These are phyloP conservation scores for Penicillium bovifimosum DNA, from an alignment of 495 filamentous ascomycete genomes.

Conservation along the genomic window DNA sequence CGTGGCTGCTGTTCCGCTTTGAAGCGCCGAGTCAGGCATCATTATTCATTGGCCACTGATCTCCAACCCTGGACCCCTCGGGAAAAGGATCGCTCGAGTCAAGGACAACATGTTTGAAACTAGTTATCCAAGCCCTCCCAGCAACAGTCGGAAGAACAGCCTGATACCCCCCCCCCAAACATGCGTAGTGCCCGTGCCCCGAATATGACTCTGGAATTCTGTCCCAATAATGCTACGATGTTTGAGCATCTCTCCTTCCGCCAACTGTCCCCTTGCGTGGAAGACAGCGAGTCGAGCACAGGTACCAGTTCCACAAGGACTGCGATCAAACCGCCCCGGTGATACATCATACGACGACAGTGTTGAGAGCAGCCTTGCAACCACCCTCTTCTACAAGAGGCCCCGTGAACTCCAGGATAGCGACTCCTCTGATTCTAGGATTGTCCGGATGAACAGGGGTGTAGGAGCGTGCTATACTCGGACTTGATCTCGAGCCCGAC, in stretches of 20 bases:
- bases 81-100: conserved; percentile 31
- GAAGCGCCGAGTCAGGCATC: neutral
- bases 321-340: conserved; percentile 33
- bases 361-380: conserved; percentile 22
- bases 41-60: conserved; percentile 26
- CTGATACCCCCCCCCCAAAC: conserved; percentile 23
- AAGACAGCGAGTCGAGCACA: conserved; percentile 32
- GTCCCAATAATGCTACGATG: conserved; percentile 30
- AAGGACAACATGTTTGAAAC: conserved; percentile 29
- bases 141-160: conserved; percentile 30
- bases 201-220: conserved; percentile 25
- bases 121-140: conserved; percentile 32
- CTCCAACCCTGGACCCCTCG: conserved; percentile 27
- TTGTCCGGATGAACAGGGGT: conserved; percentile 34
- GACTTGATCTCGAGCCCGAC: conserved; percentile 22
- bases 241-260: conserved; percentile 24
- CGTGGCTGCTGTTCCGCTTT: neutral
- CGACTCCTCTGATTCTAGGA: conserved; percentile 23
- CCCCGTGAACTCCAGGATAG: conserved; percentile 25
- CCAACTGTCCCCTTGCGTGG: conserved; percentile 25
- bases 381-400: conserved; percentile 13
- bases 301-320: conserved; percentile 35
- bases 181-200: conserved; percentile 22
- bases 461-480: conserved; percentile 9
- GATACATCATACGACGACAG: conserved; percentile 33